These are phyloP conservation scores for Alternaria consortialis DNA, from an alignment of 2,329 filamentous ascomycete genomes.

Conservation along the genomic window DNA sequence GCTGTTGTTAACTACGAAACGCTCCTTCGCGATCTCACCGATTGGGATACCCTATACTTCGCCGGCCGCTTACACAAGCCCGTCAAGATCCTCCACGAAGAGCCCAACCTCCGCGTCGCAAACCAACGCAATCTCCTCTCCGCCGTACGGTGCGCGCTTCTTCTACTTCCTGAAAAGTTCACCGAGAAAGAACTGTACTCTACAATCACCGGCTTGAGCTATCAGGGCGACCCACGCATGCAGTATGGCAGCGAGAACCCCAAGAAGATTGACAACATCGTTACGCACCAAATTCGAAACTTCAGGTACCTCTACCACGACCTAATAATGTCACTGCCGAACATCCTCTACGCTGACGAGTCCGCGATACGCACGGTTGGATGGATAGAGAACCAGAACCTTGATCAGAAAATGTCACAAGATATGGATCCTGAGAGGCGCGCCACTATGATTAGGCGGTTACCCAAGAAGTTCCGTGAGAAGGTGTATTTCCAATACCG, in stretches of 20 bases:
- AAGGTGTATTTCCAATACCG: conserved; percentile 96
- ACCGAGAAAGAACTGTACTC: conserved; percentile 88
- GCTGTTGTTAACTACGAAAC: conserved; percentile 95
- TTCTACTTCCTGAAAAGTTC: conserved; percentile 84
- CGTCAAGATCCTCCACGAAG: conserved; percentile 95
- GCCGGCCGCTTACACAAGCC: conserved; percentile 96
- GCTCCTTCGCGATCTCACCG: conserved; percentile 81
- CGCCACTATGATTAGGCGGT: conserved; percentile 93
- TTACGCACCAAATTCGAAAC: conserved; percentile 87
- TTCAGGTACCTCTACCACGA: conserved; percentile 93
- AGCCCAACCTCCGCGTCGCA: conserved; percentile 88
- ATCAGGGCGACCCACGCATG: conserved; percentile 97
- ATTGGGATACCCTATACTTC: conserved; percentile 96
- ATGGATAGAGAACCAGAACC: conserved; percentile 67
- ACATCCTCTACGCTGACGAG: conserved; percentile 78
- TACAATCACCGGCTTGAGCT: conserved; percentile 91
- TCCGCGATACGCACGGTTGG: conserved; percentile 63
- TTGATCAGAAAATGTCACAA: conserved; percentile 76
- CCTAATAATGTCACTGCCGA: conserved; percentile 87
- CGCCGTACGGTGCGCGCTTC: conserved; percentile 85
- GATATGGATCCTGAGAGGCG: conserved; percentile 92
- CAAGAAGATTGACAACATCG: conserved; percentile 92
- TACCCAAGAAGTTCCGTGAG: conserved; percentile 85
- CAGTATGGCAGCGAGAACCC: conserved; percentile 87
- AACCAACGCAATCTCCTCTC: conserved; percentile 97